phyloP scores from a whole-genome alignment of 78 protist species.

The Cavenderia fasciculata region DNA sequence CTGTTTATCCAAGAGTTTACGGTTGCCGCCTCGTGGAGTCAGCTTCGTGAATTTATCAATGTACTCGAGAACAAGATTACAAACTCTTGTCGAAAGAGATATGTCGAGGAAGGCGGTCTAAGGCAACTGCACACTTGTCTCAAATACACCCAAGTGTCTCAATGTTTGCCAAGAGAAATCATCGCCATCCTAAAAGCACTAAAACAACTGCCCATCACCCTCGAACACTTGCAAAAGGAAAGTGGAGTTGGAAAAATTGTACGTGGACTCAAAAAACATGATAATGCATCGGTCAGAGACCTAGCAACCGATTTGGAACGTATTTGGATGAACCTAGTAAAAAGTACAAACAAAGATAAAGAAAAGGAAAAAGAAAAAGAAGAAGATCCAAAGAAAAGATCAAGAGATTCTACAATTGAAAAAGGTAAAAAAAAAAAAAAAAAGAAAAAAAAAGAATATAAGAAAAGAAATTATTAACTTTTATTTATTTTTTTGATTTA shows the following conservation, averaged over 20 bases:
- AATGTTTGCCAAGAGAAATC: conserved; percentile 44
- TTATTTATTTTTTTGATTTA: too few relatives aligned
- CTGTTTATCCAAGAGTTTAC: conserved; percentile 47
- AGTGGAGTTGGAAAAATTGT: conserved; percentile 45
- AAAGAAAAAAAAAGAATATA: too few relatives aligned
- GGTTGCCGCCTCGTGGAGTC: conserved; percentile 11
- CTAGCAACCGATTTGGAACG: conserved; percentile 33
- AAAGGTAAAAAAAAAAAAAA: background rate
- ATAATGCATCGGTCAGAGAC: conserved; percentile 33
- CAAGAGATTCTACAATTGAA: background rate
- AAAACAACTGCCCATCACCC: conserved; percentile 27
- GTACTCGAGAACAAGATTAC: conserved; percentile 29
- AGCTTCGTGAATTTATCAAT: conserved; percentile 20
- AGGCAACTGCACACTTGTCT: conserved; percentile 25
- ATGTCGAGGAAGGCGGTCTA: conserved; percentile 51
- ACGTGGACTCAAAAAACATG: conserved; percentile 49
- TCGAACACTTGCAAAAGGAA: conserved; percentile 42
- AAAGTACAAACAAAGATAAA: background rate
- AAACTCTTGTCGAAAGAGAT: conserved; percentile 56
- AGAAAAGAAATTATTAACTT: too few relatives aligned
- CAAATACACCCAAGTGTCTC: conserved; percentile 26
- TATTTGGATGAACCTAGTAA: conserved; percentile 26
- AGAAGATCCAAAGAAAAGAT: conserved; percentile 20
- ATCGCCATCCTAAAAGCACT: conserved; percentile 25
- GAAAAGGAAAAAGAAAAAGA: background rate